Evolutionary conservation across 768 basidiomycete species (phyloP), one percentile per base, ranked within the genome.

Genomic region (Lyophyllum decastes): DNA sequence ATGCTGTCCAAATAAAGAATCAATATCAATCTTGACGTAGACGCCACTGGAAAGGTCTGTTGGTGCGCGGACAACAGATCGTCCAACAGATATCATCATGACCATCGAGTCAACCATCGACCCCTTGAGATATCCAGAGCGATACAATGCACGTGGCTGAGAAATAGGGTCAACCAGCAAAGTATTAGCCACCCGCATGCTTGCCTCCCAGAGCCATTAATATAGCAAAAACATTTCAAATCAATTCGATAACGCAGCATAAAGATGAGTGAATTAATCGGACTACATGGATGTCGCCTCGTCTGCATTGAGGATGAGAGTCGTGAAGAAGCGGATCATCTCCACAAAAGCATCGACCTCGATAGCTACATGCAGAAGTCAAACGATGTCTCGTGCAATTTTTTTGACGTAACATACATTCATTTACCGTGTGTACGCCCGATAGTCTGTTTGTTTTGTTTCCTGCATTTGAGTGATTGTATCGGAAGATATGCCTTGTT

Each of bases 371-470:
- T 34, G 21, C 34, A 49, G 41, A 21, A 17, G 58, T 68, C 46
- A 69, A 60, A 33, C 34, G 21, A 21, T 11, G 4, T 17, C 26
- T 30, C 16, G 47, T 50, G 21, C 14, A 54, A 46, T 34, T 16
- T 30, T 10, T 55, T 16, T 17, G 34, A 14, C 33, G 43, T 50
- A n/a, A 52, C 82, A 65, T 64, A 87, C 88, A 78, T 78, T 91
- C 90, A 56, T 91, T 82, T 25, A 90, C 82, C 2, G 89, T 89
- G 68, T 91, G 90, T n/a, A 86, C 71, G 1, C 79, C 78, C 49
- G 70, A 71, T 22, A 75, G 61, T 26, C 70, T 65, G 19, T 67
- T 70, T 0, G 68, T 27, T 6, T 30, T 64, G 40, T 72, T 71
- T 8, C 70, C 76, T 19, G 66, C 69, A 56, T 78, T 78, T 12